A percentile compares a stretch with the other conserved stretches of the same genome.
These are phyloP conservation scores for Polysphondylium violaceum DNA, from an alignment of 78 protist species.

Conservation along the genomic window DNA sequence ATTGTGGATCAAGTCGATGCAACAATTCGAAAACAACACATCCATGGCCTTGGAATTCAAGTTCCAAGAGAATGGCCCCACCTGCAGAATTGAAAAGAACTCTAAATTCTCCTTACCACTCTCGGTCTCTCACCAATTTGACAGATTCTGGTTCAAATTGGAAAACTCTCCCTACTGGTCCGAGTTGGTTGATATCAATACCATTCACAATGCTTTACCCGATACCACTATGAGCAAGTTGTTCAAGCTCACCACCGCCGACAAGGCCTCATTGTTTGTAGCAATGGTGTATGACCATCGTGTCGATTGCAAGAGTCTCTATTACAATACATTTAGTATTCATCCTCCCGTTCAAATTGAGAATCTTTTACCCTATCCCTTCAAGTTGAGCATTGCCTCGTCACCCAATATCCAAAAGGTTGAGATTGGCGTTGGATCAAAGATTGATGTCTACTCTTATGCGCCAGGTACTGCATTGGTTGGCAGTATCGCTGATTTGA, in stretches of 20 bases:
- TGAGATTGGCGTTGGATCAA: background rate
- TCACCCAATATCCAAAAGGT: background rate
- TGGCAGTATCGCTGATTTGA: slow-evolving; percentile 2
- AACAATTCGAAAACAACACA: slow-evolving; percentile 62
- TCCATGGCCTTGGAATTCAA: background rate
- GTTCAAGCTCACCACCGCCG: background rate
- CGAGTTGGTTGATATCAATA: slow-evolving; percentile 1
- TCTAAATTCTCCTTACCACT: slow-evolving; percentile 44
- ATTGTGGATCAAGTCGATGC: slow-evolving; percentile 16
- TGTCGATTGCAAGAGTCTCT: background rate
- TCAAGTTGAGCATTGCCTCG: slow-evolving; percentile 5
- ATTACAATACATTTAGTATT: slow-evolving; percentile 4
- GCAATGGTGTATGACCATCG: slow-evolving; percentile 16
- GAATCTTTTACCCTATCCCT: slow-evolving; percentile 43
- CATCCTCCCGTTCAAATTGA: slow-evolving; percentile 67
- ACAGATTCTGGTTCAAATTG: slow-evolving; percentile 3
- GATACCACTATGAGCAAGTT: slow-evolving; percentile 5
- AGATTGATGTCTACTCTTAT: slow-evolving; percentile 46
- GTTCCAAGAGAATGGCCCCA: slow-evolving; percentile 16
- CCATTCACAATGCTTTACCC: background rate
- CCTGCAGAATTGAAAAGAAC: background rate
- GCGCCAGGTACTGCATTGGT: slow-evolving; percentile 29
- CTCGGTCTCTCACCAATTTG: background rate
- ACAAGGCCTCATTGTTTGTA: background rate
- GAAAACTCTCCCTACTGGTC: slow-evolving; percentile 36